Evolutionary conservation across 192 early-diverging fungal species (phyloP).

Genomic region (Nowakowskiella sp.): DNA sequence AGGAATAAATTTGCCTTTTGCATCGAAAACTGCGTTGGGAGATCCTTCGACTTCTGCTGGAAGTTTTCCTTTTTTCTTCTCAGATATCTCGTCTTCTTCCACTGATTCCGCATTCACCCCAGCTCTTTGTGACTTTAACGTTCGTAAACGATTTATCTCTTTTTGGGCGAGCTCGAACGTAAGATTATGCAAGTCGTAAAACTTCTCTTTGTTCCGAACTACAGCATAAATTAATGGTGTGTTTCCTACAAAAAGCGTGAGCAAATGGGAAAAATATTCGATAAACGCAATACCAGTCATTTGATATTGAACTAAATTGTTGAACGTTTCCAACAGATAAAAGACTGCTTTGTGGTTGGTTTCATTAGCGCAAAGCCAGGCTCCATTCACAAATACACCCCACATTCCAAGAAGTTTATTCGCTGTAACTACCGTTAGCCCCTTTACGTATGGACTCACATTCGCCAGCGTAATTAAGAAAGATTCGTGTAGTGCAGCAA

Average conservation of each 20-base stretch:
- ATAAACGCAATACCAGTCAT: conserved; percentile 39
- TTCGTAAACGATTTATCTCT: conserved; percentile 52
- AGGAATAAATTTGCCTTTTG: conserved; percentile 54
- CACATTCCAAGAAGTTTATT: conserved; percentile 70
- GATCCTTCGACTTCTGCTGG: conserved; percentile 32
- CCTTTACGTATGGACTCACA: conserved; percentile 71
- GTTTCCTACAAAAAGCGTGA: conserved; percentile 49
- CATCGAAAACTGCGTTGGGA: conserved; percentile 10
- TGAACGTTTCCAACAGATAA: conserved; percentile 72
- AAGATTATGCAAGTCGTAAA: conserved; percentile 60
- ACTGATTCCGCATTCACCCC: conserved; percentile 11
- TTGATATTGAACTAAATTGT: conserved; percentile 81
- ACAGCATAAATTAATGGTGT: conserved; percentile 72
- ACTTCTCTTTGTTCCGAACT: conserved; percentile 61
- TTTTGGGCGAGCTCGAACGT: conserved; percentile 54
- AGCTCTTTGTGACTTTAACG: conserved; percentile 15
- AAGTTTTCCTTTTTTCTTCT: conserved; percentile 67
- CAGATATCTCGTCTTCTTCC: conserved; percentile 47
- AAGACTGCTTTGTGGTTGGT: conserved; percentile 64
- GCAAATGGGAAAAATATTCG: conserved; percentile 1
- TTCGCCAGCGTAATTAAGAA: conserved; percentile 73
- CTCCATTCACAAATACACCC: conserved; percentile 64
- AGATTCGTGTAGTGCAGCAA: conserved; percentile 66
- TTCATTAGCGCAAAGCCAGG: conserved; percentile 72
- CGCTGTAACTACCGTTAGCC: conserved; percentile 58